phyloP scores from a whole-genome alignment of 148 eudicot genomes.

The Silene latifolia region DNA sequence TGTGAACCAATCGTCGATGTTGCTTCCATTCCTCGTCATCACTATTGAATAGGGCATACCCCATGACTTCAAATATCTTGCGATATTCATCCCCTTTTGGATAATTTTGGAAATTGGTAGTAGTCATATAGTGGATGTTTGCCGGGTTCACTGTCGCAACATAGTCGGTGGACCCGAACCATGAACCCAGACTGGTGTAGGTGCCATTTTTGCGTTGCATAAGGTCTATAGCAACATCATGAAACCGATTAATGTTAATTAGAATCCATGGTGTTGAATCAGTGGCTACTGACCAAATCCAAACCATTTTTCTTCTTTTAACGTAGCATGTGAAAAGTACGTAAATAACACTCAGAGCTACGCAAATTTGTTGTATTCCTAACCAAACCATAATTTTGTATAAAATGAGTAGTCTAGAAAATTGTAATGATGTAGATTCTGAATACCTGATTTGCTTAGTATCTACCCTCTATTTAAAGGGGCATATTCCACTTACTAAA shows the following conservation, averaged over 20 bases:
- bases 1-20: conserved; percentile 32
- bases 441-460: background rate
- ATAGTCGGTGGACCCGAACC: background rate
- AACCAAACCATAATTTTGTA: background rate
- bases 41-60: conserved; percentile 51
- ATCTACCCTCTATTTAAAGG: background rate
- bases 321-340: background rate
- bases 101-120: conserved; percentile 45
- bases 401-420: background rate
- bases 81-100: conserved; percentile 41
- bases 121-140: conserved; percentile 47
- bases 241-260: background rate
- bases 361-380: background rate
- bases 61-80: conserved; percentile 48
- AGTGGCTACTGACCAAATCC: background rate
- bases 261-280: conserved; percentile 2
- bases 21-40: conserved; percentile 40
- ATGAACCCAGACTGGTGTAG: background rate
- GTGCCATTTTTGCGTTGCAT: background rate
- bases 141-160: conserved; percentile 24
- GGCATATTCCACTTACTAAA: background rate
- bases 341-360: background rate
- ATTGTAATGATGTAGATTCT: background rate
- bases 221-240: background rate
- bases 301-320: background rate